Evolutionary conservation across 257 asterid genomes (phyloP).

Genomic region (Solanum paucissectum): DNA sequence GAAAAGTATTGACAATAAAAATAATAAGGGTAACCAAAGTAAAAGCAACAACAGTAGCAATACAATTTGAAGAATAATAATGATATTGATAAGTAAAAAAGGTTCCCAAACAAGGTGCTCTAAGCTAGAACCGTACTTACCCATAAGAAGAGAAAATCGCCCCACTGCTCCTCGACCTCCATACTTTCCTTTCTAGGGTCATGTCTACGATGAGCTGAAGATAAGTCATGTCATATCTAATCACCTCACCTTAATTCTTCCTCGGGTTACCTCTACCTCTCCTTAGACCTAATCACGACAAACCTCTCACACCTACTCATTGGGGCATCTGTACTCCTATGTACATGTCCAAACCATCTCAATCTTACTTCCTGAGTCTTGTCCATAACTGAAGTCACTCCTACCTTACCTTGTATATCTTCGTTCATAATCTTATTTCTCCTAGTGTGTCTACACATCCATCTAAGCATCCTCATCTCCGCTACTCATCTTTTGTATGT

Average conservation of each 20-base stretch:
- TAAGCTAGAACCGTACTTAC: neutral
- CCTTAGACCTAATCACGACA: neutral
- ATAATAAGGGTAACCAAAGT: neutral
- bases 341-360: neutral
- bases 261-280: neutral
- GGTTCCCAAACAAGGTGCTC: neutral
- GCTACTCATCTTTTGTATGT: neutral
- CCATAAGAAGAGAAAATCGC: neutral
- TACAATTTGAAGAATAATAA: neutral
- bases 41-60: neutral
- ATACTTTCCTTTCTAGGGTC: neutral
- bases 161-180: neutral
- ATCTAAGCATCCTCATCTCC: neutral
- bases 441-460: neutral
- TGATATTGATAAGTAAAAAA: neutral
- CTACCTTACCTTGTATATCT: neutral
- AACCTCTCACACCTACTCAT: neutral
- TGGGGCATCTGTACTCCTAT: neutral
- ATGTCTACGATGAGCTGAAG: neutral
- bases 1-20: neutral
- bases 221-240: neutral
- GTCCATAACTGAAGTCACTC: neutral
- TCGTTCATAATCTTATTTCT: neutral
- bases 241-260: neutral
- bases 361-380: neutral